Evolutionary conservation across 2,329 filamentous ascomycete genomes (phyloP).

Genomic region (Cadophora sp.): DNA sequence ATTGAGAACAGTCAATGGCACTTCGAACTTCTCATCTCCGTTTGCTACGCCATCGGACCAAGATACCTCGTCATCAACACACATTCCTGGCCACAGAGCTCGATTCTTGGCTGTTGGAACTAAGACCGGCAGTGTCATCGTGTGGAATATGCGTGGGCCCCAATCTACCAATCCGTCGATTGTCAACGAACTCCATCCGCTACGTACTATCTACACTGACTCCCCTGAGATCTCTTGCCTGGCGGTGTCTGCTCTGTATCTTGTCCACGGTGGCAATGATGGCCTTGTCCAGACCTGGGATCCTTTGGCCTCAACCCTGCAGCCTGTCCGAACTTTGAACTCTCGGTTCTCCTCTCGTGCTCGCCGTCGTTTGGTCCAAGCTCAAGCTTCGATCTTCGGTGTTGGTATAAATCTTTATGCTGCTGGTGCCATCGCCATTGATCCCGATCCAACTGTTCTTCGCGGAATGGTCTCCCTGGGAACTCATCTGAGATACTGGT

Average conservation of each 20-base stretch:
- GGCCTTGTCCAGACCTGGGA: constrained; percentile 97
- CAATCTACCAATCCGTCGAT: constrained; percentile 60
- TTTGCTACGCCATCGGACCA: constrained; percentile 39
- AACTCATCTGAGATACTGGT: constrained; percentile 89
- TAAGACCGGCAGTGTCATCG: constrained; percentile 73
- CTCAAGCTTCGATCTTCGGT: constrained; percentile 69
- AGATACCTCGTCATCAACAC: constrained; percentile 47
- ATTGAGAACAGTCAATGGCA: constrained; percentile 63
- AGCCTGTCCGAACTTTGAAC: constrained; percentile 85
- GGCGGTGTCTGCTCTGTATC: constrained; percentile 82
- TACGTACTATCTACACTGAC: constrained; percentile 87
- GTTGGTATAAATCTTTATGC: constrained; percentile 80
- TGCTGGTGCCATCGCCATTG: constrained; percentile 83
- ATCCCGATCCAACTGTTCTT: constrained; percentile 85
- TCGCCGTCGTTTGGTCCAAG: constrained; percentile 74
- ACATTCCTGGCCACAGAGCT: constrained; percentile 85
- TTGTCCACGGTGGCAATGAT: constrained; percentile 94
- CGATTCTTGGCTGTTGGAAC: constrained; percentile 85
- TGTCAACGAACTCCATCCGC: constrained; percentile 67
- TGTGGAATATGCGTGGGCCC: constrained; percentile 84
- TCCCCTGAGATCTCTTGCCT: constrained; percentile 87
- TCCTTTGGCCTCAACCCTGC: constrained; percentile 79
- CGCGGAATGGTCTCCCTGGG: constrained; percentile 89
- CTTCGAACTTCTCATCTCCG: constrained; percentile 40
- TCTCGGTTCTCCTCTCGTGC: constrained; percentile 83